phyloP scores from a whole-genome alignment of 1,139 yeast species.

The Debaryomyces subglobosus region DNA sequence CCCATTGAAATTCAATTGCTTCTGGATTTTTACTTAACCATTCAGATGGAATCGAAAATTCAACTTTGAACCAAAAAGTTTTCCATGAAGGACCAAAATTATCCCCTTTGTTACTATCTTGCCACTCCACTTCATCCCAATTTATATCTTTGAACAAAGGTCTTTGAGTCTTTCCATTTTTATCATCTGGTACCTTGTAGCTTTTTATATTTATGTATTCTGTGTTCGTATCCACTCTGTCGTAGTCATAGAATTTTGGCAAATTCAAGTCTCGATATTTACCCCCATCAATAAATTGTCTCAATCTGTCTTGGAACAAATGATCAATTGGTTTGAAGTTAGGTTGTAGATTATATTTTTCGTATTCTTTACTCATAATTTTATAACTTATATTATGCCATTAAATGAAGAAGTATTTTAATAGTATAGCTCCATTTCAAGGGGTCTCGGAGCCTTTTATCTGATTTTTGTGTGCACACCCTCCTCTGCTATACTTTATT shows the following conservation, averaged over 20 bases:
- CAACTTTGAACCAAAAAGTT: constrained; percentile 87
- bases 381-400: neutral
- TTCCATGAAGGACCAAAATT: constrained; percentile 96
- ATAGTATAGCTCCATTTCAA: neutral
- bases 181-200: constrained; percentile 64
- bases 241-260: constrained; percentile 78
- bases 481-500: neutral
- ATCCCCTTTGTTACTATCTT: constrained; percentile 66
- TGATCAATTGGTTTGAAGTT: constrained; percentile 81
- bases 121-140: constrained; percentile 50
- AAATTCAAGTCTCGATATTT: constrained; percentile 70
- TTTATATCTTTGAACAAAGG: constrained; percentile 76
- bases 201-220: constrained; percentile 54
- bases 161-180: constrained; percentile 53
- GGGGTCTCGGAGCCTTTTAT: constrained; percentile 3
- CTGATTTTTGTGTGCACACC: constrained; percentile 7
- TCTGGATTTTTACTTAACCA: constrained; percentile 54
- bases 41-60: constrained; percentile 59
- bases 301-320: constrained; percentile 74
- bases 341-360: constrained; percentile 59
- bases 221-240: constrained; percentile 47
- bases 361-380: constrained; percentile 20
- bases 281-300: constrained; percentile 83
- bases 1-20: constrained; percentile 78
- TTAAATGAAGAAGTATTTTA: neutral